Conservation (phyloP, 2,329 filamentous ascomycete genomes). For the Periglandula ipomoeae region DNA sequence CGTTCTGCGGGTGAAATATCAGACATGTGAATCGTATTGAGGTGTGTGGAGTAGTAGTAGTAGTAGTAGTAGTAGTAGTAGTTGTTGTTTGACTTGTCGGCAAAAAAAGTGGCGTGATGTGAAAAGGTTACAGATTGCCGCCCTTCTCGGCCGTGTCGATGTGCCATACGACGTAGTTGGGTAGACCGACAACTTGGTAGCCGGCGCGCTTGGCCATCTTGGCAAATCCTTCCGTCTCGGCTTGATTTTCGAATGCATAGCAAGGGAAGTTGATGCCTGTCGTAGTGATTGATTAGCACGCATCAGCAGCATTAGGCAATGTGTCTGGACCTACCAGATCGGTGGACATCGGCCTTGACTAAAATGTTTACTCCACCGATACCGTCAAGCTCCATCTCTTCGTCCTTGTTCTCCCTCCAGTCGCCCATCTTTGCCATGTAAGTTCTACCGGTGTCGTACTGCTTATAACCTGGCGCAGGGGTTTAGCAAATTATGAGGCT, state of each 20-base stretch:
- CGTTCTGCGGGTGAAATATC: slow-evolving; percentile 13
- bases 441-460: slow-evolving; percentile 81
- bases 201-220: slow-evolving; percentile 97
- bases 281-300: slow-evolving; percentile 15
- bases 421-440: slow-evolving; percentile 91
- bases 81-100: background rate
- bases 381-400: slow-evolving; percentile 86
- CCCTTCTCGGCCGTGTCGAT: slow-evolving; percentile 93
- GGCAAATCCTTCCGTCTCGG: slow-evolving; percentile 96
- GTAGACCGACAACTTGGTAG: slow-evolving; percentile 83
- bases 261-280: slow-evolving; percentile 92
- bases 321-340: slow-evolving; percentile 57
- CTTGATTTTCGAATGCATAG: slow-evolving; percentile 97
- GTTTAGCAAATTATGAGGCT: slow-evolving; percentile 11
- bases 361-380: slow-evolving; percentile 96
- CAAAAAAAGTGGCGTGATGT: background rate
- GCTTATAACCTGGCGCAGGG: slow-evolving; percentile 64
- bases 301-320: background rate
- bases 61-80: background rate
- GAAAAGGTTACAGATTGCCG: slow-evolving; percentile 52
- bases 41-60: slow-evolving; percentile 1
- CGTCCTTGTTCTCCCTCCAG: slow-evolving; percentile 84
- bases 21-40: slow-evolving; percentile 14
- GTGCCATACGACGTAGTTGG: slow-evolving; percentile 98
- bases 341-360: slow-evolving; percentile 95